Evolutionary conservation across 164 flowering plant species (phyloP).

Genomic region (Sextonia rubra): DNA sequence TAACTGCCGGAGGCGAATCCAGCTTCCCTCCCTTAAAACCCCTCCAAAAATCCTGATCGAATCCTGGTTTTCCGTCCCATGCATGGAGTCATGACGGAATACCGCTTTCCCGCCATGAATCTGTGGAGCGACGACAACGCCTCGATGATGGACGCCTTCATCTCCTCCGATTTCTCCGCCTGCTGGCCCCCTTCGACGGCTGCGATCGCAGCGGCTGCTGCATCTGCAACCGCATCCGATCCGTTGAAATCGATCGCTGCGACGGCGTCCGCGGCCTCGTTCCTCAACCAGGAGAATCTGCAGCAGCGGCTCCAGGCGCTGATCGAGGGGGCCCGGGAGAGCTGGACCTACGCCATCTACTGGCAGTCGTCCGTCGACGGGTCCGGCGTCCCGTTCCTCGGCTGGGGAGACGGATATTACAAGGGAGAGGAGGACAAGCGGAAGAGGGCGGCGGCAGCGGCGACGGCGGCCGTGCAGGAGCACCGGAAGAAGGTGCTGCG

Average conservation of each 20-base stretch:
- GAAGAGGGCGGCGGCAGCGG: conserved; percentile 13
- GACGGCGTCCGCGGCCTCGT: not conserved
- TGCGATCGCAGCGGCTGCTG: not conserved
- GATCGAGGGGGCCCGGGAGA: conserved; percentile 63
- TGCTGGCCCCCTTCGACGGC: conserved; percentile 28
- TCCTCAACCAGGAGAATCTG: conserved; percentile 62
- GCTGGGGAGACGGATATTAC: conserved; percentile 94
- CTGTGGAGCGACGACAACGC: conserved; percentile 70
- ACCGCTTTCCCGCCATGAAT: conserved; percentile 50
- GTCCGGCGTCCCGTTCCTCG: conserved; percentile 45
- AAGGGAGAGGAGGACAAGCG: conserved; percentile 60
- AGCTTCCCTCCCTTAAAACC: not conserved
- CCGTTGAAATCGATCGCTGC: conserved; percentile 11
- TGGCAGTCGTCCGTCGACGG: conserved; percentile 69
- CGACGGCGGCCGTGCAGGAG: conserved; percentile 56
- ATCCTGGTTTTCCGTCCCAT: not conserved
- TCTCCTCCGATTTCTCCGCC: conserved; percentile 51
- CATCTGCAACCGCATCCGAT: not conserved
- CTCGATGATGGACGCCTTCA: conserved; percentile 79
- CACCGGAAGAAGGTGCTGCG: conserved; percentile 71
- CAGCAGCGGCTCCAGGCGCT: conserved; percentile 74
- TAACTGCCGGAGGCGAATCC: not conserved
- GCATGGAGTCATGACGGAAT: conserved; percentile 28
- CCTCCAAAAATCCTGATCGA: no score
- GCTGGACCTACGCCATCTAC: conserved; percentile 92